Evolutionary conservation across 2,329 filamentous ascomycete genomes (phyloP).

Genomic region (Alternaria brassicae): DNA sequence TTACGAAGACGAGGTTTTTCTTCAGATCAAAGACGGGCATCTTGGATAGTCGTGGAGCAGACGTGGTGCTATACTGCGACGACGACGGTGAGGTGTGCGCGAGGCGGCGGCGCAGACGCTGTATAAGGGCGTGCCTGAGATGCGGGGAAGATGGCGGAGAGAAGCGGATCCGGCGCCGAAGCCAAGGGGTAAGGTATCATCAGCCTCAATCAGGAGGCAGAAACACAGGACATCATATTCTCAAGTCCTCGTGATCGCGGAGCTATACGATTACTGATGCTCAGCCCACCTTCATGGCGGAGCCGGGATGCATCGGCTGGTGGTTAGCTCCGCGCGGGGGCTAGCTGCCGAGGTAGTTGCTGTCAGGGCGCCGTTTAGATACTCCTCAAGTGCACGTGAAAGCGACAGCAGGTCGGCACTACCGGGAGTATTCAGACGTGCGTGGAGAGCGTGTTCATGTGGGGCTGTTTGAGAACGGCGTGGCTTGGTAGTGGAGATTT

Average conservation of each 20-base stretch:
- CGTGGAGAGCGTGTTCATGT: slow-evolving; percentile 3
- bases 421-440: background rate
- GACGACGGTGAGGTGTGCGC: background rate
- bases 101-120: background rate
- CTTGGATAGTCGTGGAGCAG: background rate
- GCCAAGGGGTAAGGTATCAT: background rate
- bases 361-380: background rate
- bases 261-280: background rate
- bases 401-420: background rate
- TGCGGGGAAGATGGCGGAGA: background rate
- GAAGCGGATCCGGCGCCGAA: background rate
- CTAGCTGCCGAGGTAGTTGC: slow-evolving; percentile 11
- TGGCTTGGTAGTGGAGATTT: background rate
- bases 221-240: background rate
- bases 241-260: background rate
- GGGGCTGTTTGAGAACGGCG: slow-evolving; percentile 15
- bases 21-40: slow-evolving; percentile 44
- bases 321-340: slow-evolving; percentile 8
- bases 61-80: background rate
- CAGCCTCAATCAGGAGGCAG: background rate
- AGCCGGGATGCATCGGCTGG: background rate
- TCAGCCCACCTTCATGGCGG: slow-evolving; percentile 5
- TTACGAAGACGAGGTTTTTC: slow-evolving; percentile 46
- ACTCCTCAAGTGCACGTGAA: background rate
- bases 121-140: background rate